Evolutionary conservation across 2,329 filamentous ascomycete genomes (phyloP).

Genomic region (Geoglossum cookeanum): DNA sequence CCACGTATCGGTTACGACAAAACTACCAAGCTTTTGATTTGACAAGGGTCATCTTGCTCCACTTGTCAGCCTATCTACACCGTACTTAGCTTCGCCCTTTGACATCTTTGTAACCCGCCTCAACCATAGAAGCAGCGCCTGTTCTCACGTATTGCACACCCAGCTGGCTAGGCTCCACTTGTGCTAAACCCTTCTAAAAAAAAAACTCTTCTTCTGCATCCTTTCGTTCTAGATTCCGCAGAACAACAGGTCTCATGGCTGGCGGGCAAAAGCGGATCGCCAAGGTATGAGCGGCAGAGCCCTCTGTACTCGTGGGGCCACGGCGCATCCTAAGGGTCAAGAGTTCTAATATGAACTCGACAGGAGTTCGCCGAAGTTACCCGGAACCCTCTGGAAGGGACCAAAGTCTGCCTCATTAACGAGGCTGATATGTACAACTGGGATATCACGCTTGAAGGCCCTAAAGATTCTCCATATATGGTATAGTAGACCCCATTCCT

Average conservation of each 20-base stretch:
- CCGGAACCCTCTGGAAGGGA: conserved; percentile 34
- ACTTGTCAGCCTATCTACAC: not conserved
- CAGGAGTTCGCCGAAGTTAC: conserved; percentile 44
- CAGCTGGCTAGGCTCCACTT: not conserved
- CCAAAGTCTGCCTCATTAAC: conserved; percentile 35
- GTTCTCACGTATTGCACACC: not conserved
- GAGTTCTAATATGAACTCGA: not conserved
- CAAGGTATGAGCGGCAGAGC: conserved; percentile 3
- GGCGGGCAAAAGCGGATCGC: conserved; percentile 6
- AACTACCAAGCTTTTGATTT: not conserved
- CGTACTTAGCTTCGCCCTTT: not conserved
- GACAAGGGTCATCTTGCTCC: not conserved
- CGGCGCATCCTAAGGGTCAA: not conserved
- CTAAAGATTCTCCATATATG: conserved; percentile 42
- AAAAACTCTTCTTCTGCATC: not conserved
- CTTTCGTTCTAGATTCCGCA: no score
- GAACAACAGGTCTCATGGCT: not conserved
- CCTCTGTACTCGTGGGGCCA: not conserved
- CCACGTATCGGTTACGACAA: not conserved
- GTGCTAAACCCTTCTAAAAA: not conserved
- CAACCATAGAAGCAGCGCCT: not conserved
- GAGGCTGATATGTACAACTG: conserved; percentile 49
- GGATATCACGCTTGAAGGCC: conserved; percentile 48
- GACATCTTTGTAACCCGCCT: not conserved
- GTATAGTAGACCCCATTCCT: conserved; percentile 23